phyloP scores from a whole-genome alignment of 163 green algal genomes.

The Chlamydomonas reinhardtii region DNA sequence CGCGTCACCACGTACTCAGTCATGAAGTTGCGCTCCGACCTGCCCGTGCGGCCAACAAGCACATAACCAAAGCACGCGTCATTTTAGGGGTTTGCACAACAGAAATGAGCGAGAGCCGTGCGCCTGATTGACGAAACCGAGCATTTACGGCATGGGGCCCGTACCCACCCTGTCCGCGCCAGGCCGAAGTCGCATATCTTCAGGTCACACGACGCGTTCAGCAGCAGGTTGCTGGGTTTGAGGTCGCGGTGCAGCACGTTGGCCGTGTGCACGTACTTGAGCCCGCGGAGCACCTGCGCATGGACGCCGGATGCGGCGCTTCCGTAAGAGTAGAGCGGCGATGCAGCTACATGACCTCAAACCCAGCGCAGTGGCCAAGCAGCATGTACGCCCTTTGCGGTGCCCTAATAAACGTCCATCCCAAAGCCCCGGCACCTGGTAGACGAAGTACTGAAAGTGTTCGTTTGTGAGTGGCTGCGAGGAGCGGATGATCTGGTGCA shows the following conservation, averaged over 20 bases:
- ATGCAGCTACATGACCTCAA: no score
- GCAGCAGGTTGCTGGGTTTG: slow-evolving; percentile 97
- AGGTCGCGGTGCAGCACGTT: slow-evolving; percentile 98
- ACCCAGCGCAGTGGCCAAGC: no score
- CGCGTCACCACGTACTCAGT: slow-evolving; percentile 94
- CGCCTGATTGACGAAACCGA: no score
- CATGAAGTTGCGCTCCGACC: slow-evolving; percentile 82
- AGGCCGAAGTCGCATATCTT: slow-evolving; percentile 99
- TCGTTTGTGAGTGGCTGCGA: slow-evolving; percentile 95
- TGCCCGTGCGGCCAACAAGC: slow-evolving; percentile 10
- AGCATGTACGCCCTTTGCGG: no score
- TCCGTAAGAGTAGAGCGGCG: no score
- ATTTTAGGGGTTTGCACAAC: no score
- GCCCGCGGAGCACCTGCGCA: slow-evolving; percentile 89
- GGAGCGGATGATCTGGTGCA: slow-evolving; percentile 99
- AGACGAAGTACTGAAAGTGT: slow-evolving; percentile 98
- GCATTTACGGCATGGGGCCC: neutral
- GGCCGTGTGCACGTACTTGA: slow-evolving; percentile 98
- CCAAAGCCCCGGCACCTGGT: slow-evolving; percentile 76
- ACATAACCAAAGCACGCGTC: no score
- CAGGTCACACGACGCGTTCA: slow-evolving; percentile 98
- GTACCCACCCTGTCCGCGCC: slow-evolving; percentile 82
- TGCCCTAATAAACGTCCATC: neutral
- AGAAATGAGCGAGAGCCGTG: no score
- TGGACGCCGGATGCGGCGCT: neutral